Conservation (phyloP, 2,329 filamentous ascomycete species). For the Byssothecium circinans region DNA sequence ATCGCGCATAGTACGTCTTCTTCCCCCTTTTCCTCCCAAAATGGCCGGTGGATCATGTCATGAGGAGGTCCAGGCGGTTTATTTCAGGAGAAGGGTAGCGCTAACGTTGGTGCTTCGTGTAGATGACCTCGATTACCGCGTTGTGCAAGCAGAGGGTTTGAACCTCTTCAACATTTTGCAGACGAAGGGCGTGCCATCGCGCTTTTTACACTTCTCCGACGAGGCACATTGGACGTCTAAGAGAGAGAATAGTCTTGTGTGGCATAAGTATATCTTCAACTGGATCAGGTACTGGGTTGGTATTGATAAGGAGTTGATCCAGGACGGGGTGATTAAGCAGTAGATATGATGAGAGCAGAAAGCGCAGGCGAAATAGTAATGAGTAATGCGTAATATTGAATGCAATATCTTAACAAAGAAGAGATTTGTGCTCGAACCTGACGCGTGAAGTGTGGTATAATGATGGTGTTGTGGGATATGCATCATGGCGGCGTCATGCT, state of each 20-base stretch:
- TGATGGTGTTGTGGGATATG: neutral
- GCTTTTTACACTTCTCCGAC: conserved; percentile 78
- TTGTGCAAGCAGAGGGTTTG: conserved; percentile 81
- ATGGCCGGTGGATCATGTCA: too few relatives aligned
- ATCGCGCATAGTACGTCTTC: conserved; percentile 68
- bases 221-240: conserved; percentile 83
- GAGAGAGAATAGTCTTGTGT: conserved; percentile 84
- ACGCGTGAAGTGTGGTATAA: too few relatives aligned
- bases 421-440: too few relatives aligned
- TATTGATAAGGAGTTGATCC: conserved; percentile 32
- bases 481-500: too few relatives aligned
- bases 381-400: neutral
- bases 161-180: conserved; percentile 86
- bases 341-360: conserved; percentile 8
- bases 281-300: conserved; percentile 40
- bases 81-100: too few relatives aligned
- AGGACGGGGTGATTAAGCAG: conserved; percentile 37
- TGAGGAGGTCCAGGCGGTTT: too few relatives aligned
- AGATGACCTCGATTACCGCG: conserved; percentile 79
- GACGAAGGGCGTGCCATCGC: conserved; percentile 71
- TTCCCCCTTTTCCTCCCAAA: conserved; percentile 36
- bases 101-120: neutral
- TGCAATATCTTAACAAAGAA: neutral
- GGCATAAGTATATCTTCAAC: conserved; percentile 64
- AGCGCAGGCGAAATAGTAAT: neutral